These are phyloP conservation scores for Phytophthora boehmeriae DNA, from an alignment of 352 stramenopile genomes.

Conservation along the genomic window DNA sequence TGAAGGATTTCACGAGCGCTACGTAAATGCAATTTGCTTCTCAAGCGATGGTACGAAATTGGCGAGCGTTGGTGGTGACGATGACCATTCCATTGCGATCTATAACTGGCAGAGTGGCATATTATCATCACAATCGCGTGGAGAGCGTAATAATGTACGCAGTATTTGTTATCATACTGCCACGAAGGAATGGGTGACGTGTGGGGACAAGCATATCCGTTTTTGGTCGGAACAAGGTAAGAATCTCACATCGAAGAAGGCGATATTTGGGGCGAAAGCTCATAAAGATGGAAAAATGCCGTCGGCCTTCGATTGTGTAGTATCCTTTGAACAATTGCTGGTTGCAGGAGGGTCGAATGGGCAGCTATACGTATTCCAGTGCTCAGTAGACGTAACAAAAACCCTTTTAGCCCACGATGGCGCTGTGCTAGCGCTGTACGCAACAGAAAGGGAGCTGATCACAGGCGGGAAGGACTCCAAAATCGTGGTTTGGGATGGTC, in stretches of 20 bases:
- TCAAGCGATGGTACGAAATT: slow-evolving; percentile 73
- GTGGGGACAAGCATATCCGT: slow-evolving; percentile 72
- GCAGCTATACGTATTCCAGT: slow-evolving; percentile 79
- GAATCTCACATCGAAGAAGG: slow-evolving; percentile 72
- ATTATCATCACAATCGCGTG: slow-evolving; percentile 56
- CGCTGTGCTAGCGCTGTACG: slow-evolving; percentile 53
- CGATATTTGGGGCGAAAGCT: slow-evolving; percentile 63
- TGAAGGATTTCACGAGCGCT: slow-evolving; percentile 82
- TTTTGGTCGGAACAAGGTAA: slow-evolving; percentile 82
- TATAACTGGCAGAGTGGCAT: slow-evolving; percentile 75
- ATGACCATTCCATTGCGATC: slow-evolving; percentile 86
- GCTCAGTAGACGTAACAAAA: slow-evolving; percentile 49
- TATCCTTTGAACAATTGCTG: slow-evolving; percentile 50
- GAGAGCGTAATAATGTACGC: slow-evolving; percentile 63
- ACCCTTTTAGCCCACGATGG: slow-evolving; percentile 58
- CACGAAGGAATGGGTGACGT: slow-evolving; percentile 68
- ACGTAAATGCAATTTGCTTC: slow-evolving; percentile 73
- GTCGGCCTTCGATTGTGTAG: slow-evolving; percentile 53
- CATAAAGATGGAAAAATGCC: slow-evolving; percentile 61
- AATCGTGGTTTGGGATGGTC: slow-evolving; percentile 83
- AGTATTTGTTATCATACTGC: slow-evolving; percentile 54
- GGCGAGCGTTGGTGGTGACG: slow-evolving; percentile 74
- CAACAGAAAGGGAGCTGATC: slow-evolving; percentile 65
- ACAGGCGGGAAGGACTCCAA: slow-evolving; percentile 89
- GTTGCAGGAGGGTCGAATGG: slow-evolving; percentile 71